Conservation (phyloP, 2,329 filamentous ascomycete species). For the Clarireedia hainanense region DNA sequence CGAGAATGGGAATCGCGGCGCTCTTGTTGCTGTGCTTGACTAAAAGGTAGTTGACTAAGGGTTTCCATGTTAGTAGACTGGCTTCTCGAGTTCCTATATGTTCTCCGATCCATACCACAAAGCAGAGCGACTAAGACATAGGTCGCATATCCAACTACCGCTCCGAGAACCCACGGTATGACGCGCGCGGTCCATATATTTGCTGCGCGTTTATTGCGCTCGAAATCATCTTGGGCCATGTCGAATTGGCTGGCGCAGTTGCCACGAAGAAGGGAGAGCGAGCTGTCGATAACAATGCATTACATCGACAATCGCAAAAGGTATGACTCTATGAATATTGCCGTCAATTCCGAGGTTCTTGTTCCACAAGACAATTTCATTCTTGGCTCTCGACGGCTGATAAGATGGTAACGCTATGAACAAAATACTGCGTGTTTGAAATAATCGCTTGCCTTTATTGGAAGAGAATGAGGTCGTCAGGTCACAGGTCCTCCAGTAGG, state of each 20-base stretch:
- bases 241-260: background rate
- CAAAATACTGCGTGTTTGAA: too few relatives aligned
- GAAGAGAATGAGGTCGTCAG: too few relatives aligned
- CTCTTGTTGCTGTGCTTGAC: conserved; percentile 36
- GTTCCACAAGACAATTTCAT: too few relatives aligned
- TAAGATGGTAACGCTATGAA: too few relatives aligned
- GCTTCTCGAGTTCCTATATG: conserved; percentile 1
- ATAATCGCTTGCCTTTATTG: too few relatives aligned
- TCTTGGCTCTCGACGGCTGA: too few relatives aligned
- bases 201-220: conserved; percentile 12
- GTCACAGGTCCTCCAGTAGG: too few relatives aligned
- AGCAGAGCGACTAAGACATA: conserved; percentile 63
- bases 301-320: background rate
- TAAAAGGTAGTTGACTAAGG: conserved; percentile 64
- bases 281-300: conserved; percentile 6
- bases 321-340: background rate
- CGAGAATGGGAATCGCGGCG: conserved; percentile 61
- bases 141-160: conserved; percentile 57
- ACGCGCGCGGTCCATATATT: conserved; percentile 33
- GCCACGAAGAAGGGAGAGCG: background rate
- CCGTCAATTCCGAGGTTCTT: too few relatives aligned
- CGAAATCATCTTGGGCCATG: conserved; percentile 2
- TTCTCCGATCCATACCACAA: conserved; percentile 47
- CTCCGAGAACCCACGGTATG: conserved; percentile 63
- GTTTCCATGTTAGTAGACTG: background rate